Evolutionary conservation across 2,329 filamentous ascomycete species (phyloP), one percentile per base, ranked within the genome.

Genomic region (Didymosphaeria variabile): DNA sequence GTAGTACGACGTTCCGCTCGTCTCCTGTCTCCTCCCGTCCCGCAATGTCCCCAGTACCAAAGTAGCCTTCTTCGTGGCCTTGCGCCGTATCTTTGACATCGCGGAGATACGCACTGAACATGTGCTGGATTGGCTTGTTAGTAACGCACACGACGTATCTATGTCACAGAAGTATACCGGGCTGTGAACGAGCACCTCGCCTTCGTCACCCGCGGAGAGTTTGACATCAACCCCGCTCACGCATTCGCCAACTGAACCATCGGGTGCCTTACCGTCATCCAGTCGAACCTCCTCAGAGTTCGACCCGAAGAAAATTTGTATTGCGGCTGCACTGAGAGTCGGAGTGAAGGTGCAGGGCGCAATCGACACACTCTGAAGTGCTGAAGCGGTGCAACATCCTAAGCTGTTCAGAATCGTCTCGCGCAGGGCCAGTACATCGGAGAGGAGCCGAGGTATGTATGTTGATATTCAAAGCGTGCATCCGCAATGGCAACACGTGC

Each of bases 51-150:
- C 82, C 82, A 0, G 82, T 84, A 63, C 80, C 81, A 68, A 83
- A 85, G 75, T 82, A 85, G 10, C 81, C 81, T 46, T 84, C 81
- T 1, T 71, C 81, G 57, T 84, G 83, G 19, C 81, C 82, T 38
- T 75, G 78, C 1, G 75, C 72, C 6, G 82, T 84, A 1, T 80
- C 80, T 58, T 83, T 80, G 0, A 79, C 80, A 32, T 79, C 74
- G n/a, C 67, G 55, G 9, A 77, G 65, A 58, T 78, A 80, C 57
- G 79, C 79, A 34, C 76, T 77, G 55, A 80, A 80, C 77, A 80
- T 79, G 57, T 78, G 71, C 72, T 77, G 21, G 19, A 13, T 15
- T 29, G 10, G 3, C 9, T 19, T 3, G 8, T 65, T 19, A 63
- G 65, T 49, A 49, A 49, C 21, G 44, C 45, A 49, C 23, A 15